Percentiles rank a stretch among this genome's conserved stretches.
phyloP scores from a whole-genome alignment of 139 green algal species.

The Tetratostichococcus sp. region DNA sequence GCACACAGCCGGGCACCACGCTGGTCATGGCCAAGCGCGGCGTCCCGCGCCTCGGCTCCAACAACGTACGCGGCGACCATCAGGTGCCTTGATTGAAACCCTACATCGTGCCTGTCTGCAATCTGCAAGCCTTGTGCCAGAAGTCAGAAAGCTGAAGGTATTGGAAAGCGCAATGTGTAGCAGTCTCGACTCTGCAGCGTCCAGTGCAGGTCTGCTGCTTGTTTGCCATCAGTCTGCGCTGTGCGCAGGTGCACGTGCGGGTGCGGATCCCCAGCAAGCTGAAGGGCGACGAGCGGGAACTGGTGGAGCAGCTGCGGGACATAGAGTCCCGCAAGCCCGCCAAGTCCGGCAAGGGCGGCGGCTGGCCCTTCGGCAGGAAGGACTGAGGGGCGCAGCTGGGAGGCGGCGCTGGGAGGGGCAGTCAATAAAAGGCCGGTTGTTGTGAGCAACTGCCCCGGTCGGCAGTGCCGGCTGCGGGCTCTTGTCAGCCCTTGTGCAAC shows the following conservation, averaged over 20 bases:
- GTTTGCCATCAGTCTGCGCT: neutral
- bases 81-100: constrained; percentile 29
- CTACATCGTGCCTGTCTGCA: no score
- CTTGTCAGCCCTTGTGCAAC: no score
- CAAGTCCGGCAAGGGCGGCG: constrained; percentile 6
- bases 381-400: neutral
- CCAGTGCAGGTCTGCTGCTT: no score
- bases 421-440: no score
- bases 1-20: constrained; percentile 95
- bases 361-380: constrained; percentile 13
- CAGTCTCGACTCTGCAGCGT: no score
- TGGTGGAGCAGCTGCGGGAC: constrained; percentile 86
- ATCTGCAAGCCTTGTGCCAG: no score
- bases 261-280: constrained; percentile 91
- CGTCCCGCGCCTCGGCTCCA: constrained; percentile 81
- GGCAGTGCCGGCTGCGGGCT: no score
- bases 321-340: constrained; percentile 14
- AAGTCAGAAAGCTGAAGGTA: no score
- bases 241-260: constrained; percentile 25
- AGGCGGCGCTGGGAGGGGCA: no score
- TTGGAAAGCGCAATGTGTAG: no score
- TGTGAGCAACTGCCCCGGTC: no score
- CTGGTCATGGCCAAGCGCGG: constrained; percentile 96
- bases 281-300: constrained; percentile 74
- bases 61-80: constrained; percentile 82